A percentile compares a stretch with the other conserved stretches of the same genome.
Evolutionary conservation across 805 yeast genomes (phyloP).

Genomic region (Dipodascopsis uninucleata): DNA sequence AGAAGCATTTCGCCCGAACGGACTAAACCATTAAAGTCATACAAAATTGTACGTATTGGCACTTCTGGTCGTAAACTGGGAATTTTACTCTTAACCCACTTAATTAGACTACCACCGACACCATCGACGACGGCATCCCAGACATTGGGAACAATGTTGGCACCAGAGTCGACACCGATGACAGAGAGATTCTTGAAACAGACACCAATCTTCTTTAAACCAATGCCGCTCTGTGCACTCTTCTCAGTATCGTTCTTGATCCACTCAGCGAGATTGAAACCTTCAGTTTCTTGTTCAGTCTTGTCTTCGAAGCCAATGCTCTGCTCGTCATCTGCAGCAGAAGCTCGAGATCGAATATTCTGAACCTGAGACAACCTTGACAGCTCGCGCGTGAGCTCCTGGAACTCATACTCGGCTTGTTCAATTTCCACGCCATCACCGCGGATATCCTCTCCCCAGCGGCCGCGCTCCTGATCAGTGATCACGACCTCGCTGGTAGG

Average conservation of each 20-base stretch:
- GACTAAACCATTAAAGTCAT: slow-evolving; percentile 39
- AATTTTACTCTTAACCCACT: not conserved
- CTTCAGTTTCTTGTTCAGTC: not conserved
- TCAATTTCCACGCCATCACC: slow-evolving; percentile 10
- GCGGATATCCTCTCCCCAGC: slow-evolving; percentile 9
- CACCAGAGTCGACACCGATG: slow-evolving; percentile 7
- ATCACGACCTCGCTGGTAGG: too few species aligned
- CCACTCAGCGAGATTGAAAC: slow-evolving; percentile 10
- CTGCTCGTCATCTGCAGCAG: not conserved
- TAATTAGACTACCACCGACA: slow-evolving; percentile 3
- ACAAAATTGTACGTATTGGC: slow-evolving; percentile 28
- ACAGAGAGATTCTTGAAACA: slow-evolving; percentile 6
- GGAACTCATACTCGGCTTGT: slow-evolving; percentile 3
- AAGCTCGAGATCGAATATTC: not conserved
- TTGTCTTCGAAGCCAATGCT: not conserved
- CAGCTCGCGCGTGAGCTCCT: slow-evolving; percentile 9
- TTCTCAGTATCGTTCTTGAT: slow-evolving; percentile 3
- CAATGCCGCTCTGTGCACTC: slow-evolving; percentile 4
- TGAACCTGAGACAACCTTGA: slow-evolving; percentile 1
- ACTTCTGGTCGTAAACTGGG: slow-evolving; percentile 9
- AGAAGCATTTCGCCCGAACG: slow-evolving; percentile 65
- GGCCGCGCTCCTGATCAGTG: too few species aligned
- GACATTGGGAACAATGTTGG: slow-evolving; percentile 1
- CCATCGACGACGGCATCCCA: slow-evolving; percentile 8
- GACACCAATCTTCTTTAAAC: slow-evolving; percentile 8